Conservation (phyloP, 768 basidiomycete genomes). For the Podaxis carcinomalis region DNA sequence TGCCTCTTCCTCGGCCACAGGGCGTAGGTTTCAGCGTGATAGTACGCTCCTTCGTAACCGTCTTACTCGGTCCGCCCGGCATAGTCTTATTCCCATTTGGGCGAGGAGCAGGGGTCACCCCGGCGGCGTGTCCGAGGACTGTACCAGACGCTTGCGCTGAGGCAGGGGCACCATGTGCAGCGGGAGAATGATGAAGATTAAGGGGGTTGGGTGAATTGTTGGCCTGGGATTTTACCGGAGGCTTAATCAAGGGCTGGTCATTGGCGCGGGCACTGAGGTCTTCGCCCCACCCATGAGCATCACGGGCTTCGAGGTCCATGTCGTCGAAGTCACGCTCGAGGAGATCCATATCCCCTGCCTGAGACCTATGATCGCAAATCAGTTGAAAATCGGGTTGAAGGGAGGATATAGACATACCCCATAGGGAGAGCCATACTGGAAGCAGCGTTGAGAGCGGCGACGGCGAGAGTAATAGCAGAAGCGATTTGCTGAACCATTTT, state of each 20-base stretch:
- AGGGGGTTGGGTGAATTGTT: neutral
- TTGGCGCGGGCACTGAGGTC: neutral
- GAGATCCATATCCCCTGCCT: neutral
- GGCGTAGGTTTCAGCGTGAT: neutral
- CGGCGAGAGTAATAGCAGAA: slow-evolving; percentile 1
- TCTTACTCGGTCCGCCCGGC: neutral
- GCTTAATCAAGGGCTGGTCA: neutral
- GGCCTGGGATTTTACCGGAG: neutral
- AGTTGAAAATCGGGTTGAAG: neutral
- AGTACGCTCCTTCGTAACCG: neutral
- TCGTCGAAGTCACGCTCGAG: neutral
- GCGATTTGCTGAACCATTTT: neutral
- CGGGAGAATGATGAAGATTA: neutral
- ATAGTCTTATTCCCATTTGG: neutral
- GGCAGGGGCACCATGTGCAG: neutral
- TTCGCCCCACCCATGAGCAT: neutral
- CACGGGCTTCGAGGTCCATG: neutral
- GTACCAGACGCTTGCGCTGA: neutral
- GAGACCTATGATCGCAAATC: neutral
- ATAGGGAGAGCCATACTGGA: neutral
- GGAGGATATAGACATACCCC: neutral
- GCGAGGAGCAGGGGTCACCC: neutral
- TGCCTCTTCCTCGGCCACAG: neutral
- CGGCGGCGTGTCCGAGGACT: neutral
- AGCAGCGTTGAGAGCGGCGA: neutral